Conservation (phyloP, 352 stramenopile species). For the Phytophthora boehmeriae region DNA sequence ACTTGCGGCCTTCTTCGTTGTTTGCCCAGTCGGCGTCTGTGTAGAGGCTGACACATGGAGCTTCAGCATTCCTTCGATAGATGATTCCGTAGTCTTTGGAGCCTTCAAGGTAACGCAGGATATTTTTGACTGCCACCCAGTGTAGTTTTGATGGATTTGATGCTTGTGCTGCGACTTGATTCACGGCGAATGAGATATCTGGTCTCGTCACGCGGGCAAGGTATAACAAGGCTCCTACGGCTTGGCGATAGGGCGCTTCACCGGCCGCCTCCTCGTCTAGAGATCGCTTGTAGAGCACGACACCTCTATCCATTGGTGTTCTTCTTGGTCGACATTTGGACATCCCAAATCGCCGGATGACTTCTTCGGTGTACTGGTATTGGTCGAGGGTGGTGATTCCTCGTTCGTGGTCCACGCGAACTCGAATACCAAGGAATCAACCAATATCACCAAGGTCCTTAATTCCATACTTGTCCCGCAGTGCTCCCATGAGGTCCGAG, state of each 20-base stretch:
- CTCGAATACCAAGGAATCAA: slow-evolving; percentile 7
- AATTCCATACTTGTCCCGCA: slow-evolving; percentile 1
- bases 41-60: not conserved
- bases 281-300: not conserved
- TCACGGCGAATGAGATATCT: slow-evolving; percentile 4
- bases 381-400: slow-evolving; percentile 2
- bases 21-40: slow-evolving; percentile 1
- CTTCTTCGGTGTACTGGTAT: not conserved
- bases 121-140: not conserved
- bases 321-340: too few relatives aligned
- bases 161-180: slow-evolving; percentile 9
- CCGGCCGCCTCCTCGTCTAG: not conserved
- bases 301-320: not conserved
- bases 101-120: not conserved
- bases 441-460: slow-evolving; percentile 1
- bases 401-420: not conserved
- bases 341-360: slow-evolving; percentile 1
- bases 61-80: not conserved
- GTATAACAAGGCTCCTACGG: slow-evolving; percentile 4
- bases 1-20: slow-evolving; percentile 1
- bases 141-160: not conserved
- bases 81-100: not conserved
- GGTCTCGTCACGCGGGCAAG: not conserved
- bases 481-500: not conserved
- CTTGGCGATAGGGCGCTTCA: slow-evolving; percentile 2